Evolutionary conservation across 768 basidiomycete species (phyloP).

Genomic region (Mycena metata): DNA sequence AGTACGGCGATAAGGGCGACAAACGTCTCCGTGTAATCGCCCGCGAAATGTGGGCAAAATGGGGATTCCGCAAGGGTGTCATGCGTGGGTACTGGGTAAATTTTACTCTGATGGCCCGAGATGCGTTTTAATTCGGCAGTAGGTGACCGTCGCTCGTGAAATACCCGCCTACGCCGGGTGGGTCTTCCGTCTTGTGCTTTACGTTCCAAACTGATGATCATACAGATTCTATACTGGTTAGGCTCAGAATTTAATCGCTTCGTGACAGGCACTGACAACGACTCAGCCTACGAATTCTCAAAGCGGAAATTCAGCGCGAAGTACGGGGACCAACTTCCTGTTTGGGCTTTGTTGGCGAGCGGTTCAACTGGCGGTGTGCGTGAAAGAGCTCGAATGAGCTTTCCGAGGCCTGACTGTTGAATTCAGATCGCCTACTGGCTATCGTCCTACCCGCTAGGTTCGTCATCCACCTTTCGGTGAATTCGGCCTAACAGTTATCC

Average conservation of each 20-base stretch:
- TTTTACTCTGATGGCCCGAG: background rate
- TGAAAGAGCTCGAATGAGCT: slow-evolving; percentile 32
- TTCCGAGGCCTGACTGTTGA: slow-evolving; percentile 12
- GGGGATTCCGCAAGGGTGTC: slow-evolving; percentile 88
- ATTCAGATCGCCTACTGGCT: slow-evolving; percentile 91
- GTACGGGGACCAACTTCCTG: slow-evolving; percentile 76
- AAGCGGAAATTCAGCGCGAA: slow-evolving; percentile 79
- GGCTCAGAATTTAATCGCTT: background rate
- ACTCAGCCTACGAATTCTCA: slow-evolving; percentile 86
- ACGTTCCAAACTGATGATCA: background rate
- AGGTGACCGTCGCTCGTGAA: slow-evolving; percentile 93
- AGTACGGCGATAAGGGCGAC: slow-evolving; percentile 87
- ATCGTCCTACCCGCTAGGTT: slow-evolving; percentile 90
- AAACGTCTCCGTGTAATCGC: slow-evolving; percentile 81
- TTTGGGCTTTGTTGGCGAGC: slow-evolving; percentile 88
- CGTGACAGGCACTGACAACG: background rate
- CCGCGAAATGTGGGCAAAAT: slow-evolving; percentile 87
- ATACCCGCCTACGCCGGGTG: slow-evolving; percentile 97
- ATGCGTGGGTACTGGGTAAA: slow-evolving; percentile 98
- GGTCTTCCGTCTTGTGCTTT: slow-evolving; percentile 37
- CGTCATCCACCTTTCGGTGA: slow-evolving; percentile 11
- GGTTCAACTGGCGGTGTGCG: slow-evolving; percentile 87
- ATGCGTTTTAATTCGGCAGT: background rate
- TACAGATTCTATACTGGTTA: slow-evolving; percentile 78
- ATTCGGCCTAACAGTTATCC: no score